phyloP scores from a whole-genome alignment of 345 rosid species.

The Orychophragmus violaceus region DNA sequence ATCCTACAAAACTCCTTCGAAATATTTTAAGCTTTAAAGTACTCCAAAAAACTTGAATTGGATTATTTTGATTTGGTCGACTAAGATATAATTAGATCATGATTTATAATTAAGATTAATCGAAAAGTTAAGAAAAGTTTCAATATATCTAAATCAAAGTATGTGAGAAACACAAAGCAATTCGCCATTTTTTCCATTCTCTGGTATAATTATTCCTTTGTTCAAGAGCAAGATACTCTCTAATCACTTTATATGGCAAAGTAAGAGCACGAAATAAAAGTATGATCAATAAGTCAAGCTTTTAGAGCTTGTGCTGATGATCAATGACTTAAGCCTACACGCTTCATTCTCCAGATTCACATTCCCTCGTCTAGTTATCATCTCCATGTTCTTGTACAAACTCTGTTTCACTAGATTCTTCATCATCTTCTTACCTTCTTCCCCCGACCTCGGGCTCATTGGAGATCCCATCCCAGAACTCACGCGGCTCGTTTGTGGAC shows the following conservation, averaged over 20 bases:
- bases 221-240: slow-evolving; percentile 14
- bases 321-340: slow-evolving; percentile 57
- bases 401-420: slow-evolving; percentile 80
- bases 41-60: not conserved
- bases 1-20: not conserved
- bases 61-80: not conserved
- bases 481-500: slow-evolving; percentile 63
- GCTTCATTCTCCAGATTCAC: slow-evolving; percentile 27
- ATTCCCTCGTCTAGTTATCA: slow-evolving; percentile 70
- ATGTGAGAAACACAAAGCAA: not conserved
- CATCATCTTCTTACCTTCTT: slow-evolving; percentile 74
- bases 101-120: not conserved
- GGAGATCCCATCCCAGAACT: slow-evolving; percentile 49
- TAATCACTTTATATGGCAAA: slow-evolving; percentile 6
- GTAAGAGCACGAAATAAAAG: not conserved
- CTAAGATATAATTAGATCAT: not conserved
- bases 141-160: not conserved
- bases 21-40: not conserved
- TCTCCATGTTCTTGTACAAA: slow-evolving; percentile 76
- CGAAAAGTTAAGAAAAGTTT: not conserved
- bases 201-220: not conserved
- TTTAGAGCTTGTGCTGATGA: slow-evolving; percentile 76
- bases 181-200: not conserved
- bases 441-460: slow-evolving; percentile 38
- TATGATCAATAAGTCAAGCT: slow-evolving; percentile 69